Evolutionary conservation across 148 eudicot genomes (phyloP), one percentile per base, ranked within the genome.

Genomic region (Persicaria tinctoria): DNA sequence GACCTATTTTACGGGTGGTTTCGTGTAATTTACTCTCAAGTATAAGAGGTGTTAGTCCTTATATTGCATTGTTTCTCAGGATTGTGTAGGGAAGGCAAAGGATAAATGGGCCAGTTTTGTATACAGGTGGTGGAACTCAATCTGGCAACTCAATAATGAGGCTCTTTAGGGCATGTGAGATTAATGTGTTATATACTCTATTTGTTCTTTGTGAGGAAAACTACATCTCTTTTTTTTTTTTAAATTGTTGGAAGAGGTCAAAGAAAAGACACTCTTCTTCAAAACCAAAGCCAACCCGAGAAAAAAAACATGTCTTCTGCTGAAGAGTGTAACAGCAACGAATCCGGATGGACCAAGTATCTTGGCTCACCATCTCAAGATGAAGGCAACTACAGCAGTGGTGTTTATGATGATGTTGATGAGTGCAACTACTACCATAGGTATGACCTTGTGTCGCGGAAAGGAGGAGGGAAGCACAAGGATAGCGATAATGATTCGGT

Each of bases 291-390:
- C 32, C 62, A 57, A 57, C 10, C 32, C 23, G 62, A 17, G 3
- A 13, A 62, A 11, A 20, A 23, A 0, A 38, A 5, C 9, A 66
- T 66, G 70, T 66, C 70, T 13, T 41, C 70, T 16, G 55, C 32
- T 17, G 77, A 60, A 48, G 76, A 74, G 32, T 62, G 60, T 48
- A 68, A 73, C 64, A 66, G 78, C 73, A 76, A 76, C 53, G 78
- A 76, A 51, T 76, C 78, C 32, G 78, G 78, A 16, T 76, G 78
- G 78, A 76, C 78, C 12, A 66, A 76, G 73, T 76, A 76, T 62
- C 74, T 71, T 9, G 63, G 59, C 41, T 76, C 78, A 6, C 73
- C 78, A 13, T 50, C 77, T 27, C 77, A 71, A 71, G 74, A 69
- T 20, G 76, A 75, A 45, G 41, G 68, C 1, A 63, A 68, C 47